These are phyloP conservation scores for Colletotrichum sp. DNA, from an alignment of 2,329 filamentous ascomycete species.

Conservation along the genomic window DNA sequence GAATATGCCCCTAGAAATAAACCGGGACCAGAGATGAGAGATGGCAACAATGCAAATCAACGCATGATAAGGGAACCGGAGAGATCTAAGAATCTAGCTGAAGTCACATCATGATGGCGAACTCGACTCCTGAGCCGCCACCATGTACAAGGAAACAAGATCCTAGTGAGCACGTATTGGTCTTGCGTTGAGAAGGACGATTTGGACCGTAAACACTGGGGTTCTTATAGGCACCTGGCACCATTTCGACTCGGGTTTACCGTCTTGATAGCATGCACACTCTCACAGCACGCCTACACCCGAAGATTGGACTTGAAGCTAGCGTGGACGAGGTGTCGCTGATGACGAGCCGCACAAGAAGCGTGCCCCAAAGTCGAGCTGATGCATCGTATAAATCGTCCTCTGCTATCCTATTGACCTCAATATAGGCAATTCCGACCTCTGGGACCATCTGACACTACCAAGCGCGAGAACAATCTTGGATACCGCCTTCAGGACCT, in stretches of 20 bases:
- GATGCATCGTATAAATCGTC: neutral
- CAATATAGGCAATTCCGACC: neutral
- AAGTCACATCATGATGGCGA: neutral
- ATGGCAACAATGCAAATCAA: neutral
- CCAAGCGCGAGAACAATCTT: neutral
- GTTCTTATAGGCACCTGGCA: neutral
- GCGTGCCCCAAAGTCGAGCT: neutral
- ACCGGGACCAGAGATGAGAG: neutral
- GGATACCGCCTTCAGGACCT: neutral
- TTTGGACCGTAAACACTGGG: neutral
- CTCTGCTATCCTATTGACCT: neutral
- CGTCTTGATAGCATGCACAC: neutral
- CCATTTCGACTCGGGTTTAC: accelerated
- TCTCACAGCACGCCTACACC: too few relatives aligned
- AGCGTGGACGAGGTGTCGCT: neutral
- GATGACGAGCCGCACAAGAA: neutral
- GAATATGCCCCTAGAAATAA: neutral
- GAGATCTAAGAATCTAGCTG: neutral
- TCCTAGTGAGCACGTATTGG: accelerated
- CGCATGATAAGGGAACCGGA: neutral
- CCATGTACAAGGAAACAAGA: neutral
- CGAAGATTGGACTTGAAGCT: neutral
- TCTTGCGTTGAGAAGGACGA: neutral
- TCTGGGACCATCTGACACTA: neutral
- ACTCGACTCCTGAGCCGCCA: neutral